Evolutionary conservation across 345 rosid species (phyloP).

Genomic region (Populus tremula): DNA sequence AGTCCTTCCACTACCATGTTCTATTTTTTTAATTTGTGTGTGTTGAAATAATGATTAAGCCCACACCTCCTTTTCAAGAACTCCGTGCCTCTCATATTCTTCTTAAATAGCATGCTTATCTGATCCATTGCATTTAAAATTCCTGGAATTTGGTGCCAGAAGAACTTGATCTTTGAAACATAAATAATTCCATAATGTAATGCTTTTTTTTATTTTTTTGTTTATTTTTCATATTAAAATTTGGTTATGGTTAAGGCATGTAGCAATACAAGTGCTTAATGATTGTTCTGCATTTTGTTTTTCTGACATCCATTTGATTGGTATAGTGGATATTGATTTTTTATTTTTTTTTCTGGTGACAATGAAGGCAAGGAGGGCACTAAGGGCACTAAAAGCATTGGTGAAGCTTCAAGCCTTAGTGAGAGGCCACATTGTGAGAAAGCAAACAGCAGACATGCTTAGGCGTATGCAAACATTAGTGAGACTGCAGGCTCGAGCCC

Average conservation of each 20-base stretch:
- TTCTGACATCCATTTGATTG: not conserved
- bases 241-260: not conserved
- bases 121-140: not conserved
- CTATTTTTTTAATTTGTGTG: not conserved
- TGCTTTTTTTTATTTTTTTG: not conserved
- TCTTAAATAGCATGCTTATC: not conserved
- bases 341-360: not conserved
- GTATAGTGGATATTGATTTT: not conserved
- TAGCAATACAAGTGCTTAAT: not conserved
- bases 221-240: not conserved
- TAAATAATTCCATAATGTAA: not conserved
- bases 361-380: slow-evolving; percentile 35
- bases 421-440: slow-evolving; percentile 38
- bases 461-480: slow-evolving; percentile 36
- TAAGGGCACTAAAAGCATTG: slow-evolving; percentile 31
- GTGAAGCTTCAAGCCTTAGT: slow-evolving; percentile 37
- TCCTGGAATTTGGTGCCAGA: not conserved
- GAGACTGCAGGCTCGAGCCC: slow-evolving; percentile 28
- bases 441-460: slow-evolving; percentile 37
- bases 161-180: not conserved
- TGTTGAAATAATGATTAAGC: slow-evolving; percentile 10
- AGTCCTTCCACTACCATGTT: not conserved
- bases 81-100: not conserved
- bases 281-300: not conserved
- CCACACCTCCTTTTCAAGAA: not conserved